These are phyloP conservation scores for Entophlyctis luteolus DNA, from an alignment of 192 early-diverging fungal genomes.

Conservation along the genomic window DNA sequence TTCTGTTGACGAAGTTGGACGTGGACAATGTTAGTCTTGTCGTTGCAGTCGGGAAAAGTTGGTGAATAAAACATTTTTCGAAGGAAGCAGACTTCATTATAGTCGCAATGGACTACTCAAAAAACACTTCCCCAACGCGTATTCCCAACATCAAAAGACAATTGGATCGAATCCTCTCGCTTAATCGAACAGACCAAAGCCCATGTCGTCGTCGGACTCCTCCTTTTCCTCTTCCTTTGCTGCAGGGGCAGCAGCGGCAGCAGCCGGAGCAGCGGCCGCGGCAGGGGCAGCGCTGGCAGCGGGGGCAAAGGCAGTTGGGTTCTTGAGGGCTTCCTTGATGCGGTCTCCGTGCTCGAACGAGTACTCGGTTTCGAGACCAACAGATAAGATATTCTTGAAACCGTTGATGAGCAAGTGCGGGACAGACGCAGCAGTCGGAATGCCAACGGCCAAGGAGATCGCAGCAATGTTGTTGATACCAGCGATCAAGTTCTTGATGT, in stretches of 20 bases:
- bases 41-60: too few relatives aligned
- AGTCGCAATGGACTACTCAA: not conserved
- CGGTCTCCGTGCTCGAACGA: conserved; percentile 84
- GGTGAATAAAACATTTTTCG: too few relatives aligned
- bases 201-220: conserved; percentile 86
- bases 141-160: not conserved
- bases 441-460: conserved; percentile 67
- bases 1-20: too few relatives aligned
- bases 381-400: conserved; percentile 93
- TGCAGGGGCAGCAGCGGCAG: conserved; percentile 54
- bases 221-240: conserved; percentile 64
- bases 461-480: conserved; percentile 94
- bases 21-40: too few relatives aligned
- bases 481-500: conserved; percentile 75
- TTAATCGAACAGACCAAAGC: conserved; percentile 89
- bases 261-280: conserved; percentile 51
- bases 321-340: conserved; percentile 91
- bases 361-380: conserved; percentile 84
- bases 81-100: not conserved
- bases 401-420: conserved; percentile 95
- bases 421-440: conserved; percentile 67
- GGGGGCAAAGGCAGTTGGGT: conserved; percentile 84
- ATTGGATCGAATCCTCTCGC: not conserved
- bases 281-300: conserved; percentile 73
- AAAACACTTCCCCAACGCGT: not conserved